These are phyloP conservation scores for Teratosphaeria gauchensis DNA, from an alignment of 2,329 filamentous ascomycete species.

Conservation along the genomic window DNA sequence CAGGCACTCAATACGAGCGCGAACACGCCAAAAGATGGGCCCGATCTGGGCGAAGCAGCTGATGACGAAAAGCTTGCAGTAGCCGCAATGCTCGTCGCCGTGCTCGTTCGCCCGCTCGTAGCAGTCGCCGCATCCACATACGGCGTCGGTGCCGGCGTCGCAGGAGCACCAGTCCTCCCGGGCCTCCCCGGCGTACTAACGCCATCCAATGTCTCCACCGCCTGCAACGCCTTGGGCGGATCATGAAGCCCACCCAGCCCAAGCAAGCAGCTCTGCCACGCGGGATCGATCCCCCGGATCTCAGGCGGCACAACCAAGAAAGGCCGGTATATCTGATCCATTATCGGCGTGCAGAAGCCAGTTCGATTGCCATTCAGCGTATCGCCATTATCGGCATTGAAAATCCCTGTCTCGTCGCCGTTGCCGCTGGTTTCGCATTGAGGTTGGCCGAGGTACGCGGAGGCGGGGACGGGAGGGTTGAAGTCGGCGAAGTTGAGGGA, in stretches of 20 bases:
- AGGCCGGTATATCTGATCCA: neutral
- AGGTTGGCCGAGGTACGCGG: slow-evolving; percentile 19
- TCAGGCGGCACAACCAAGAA: slow-evolving; percentile 19
- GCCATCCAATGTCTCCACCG: neutral
- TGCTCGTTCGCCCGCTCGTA: neutral
- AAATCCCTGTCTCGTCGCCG: slow-evolving; percentile 11
- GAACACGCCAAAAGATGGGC: neutral
- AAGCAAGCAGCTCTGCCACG: slow-evolving; percentile 19
- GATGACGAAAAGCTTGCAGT: neutral
- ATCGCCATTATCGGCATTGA: slow-evolving; percentile 25
- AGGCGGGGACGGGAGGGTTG: slow-evolving; percentile 19
- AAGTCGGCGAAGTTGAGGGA: slow-evolving; percentile 22
- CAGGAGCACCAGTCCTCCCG: neutral
- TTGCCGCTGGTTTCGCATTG: slow-evolving; percentile 9
- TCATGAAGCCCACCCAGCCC: slow-evolving; percentile 23
- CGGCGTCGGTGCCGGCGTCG: neutral
- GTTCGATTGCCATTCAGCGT: neutral
- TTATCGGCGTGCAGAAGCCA: neutral
- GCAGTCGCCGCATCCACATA: neutral
- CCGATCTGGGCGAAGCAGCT: neutral
- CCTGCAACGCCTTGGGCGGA: slow-evolving; percentile 4
- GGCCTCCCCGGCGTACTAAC: slow-evolving; percentile 1
- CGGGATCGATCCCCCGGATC: slow-evolving; percentile 16
- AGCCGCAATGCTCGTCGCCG: too few relatives aligned
- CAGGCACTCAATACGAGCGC: neutral